These are phyloP conservation scores for Aeschynomene evenia DNA, from an alignment of 306 rosid genomes.

Conservation along the genomic window DNA sequence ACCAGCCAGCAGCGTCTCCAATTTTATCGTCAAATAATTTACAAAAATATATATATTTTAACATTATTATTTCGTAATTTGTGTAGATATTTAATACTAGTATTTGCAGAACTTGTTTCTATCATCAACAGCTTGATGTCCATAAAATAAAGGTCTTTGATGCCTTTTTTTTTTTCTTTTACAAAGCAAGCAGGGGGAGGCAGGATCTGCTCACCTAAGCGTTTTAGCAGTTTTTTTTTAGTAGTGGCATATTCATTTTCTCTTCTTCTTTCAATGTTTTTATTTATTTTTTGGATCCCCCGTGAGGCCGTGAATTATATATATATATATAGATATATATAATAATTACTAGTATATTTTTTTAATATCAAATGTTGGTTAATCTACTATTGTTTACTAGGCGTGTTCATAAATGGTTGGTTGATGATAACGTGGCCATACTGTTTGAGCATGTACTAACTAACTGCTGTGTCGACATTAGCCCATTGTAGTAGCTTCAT, in stretches of 20 bases:
- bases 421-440: background rate
- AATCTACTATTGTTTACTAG: background rate
- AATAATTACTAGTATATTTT: no score
- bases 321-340: background rate
- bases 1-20: background rate
- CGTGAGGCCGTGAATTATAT: background rate
- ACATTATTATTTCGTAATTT: no score
- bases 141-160: background rate
- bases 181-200: conserved; percentile 21
- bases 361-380: background rate
- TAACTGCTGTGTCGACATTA: background rate
- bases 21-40: background rate
- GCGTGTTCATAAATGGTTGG: background rate
- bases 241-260: background rate
- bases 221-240: background rate
- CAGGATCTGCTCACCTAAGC: conserved; percentile 24
- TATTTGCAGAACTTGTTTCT: background rate
- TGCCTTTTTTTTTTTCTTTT: no score
- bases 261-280: background rate
- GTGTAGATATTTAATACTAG: background rate
- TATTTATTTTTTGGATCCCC: background rate
- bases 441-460: background rate
- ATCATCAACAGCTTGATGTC: conserved; percentile 18
- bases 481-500: background rate
- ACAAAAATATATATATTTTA: no score